phyloP scores from a whole-genome alignment of 805 yeast species.

The Candida coleopterorum region DNA sequence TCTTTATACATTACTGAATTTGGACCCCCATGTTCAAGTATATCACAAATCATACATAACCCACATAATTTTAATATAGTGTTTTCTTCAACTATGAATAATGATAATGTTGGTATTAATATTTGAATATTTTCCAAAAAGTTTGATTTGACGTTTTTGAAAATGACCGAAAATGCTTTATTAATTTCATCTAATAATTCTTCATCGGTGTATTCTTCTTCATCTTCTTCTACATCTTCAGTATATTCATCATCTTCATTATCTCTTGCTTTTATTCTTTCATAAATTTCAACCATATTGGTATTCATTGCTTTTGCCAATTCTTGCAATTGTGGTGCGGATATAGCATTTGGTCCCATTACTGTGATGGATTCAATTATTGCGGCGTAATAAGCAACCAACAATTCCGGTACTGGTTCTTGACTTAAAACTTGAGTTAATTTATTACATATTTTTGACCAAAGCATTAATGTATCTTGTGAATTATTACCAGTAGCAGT shows the following conservation, averaged over 20 bases:
- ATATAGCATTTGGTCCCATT: constrained; percentile 61
- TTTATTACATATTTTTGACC: constrained; percentile 67
- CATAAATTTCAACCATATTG: constrained; percentile 62
- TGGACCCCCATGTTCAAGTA: constrained; percentile 75
- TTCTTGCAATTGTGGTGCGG: constrained; percentile 47
- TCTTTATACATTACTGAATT: constrained; percentile 61
- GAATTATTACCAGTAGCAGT: constrained; percentile 53
- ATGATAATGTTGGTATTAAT: constrained; percentile 57
- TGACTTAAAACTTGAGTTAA: constrained; percentile 61
- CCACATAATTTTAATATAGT: constrained; percentile 72
- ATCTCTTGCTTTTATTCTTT: constrained; percentile 68
- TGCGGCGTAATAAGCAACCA: constrained; percentile 73
- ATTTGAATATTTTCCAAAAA: constrained; percentile 64
- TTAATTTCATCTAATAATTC: constrained; percentile 84
- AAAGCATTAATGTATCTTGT: constrained; percentile 57
- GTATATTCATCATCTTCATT: constrained; percentile 78
- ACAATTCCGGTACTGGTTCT: constrained; percentile 81
- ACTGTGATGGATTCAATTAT: constrained; percentile 61
- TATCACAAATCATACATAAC: constrained; percentile 71
- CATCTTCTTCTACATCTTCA: constrained; percentile 81
- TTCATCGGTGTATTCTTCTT: constrained; percentile 84
- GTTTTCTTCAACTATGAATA: constrained; percentile 61
- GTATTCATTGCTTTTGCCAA: constrained; percentile 57
- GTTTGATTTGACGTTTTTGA: constrained; percentile 53
- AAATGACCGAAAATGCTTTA: constrained; percentile 64